Percentiles rank a stretch among this genome's conserved stretches.
phyloP scores from a whole-genome alignment of 2,329 filamentous ascomycete species.

The Penicillium sp. region DNA sequence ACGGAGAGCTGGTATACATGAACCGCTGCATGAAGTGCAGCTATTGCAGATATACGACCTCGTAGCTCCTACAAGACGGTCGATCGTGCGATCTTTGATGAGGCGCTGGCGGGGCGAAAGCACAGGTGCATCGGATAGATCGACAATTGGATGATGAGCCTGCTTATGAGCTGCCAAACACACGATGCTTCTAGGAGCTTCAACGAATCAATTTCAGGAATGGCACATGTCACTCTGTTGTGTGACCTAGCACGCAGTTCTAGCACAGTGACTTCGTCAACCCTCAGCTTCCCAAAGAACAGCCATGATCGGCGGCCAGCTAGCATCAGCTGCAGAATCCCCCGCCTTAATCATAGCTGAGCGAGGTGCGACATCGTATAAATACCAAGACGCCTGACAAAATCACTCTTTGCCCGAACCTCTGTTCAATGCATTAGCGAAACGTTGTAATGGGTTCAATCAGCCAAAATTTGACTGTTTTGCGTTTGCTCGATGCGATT shows the following conservation, averaged over 20 bases:
- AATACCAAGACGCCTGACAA: background rate
- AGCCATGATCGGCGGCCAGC: background rate
- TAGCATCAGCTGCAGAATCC: background rate
- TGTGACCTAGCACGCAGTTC: background rate
- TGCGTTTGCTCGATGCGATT: slow-evolving; percentile 9
- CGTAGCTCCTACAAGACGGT: background rate
- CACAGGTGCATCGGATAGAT: background rate
- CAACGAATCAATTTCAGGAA: background rate
- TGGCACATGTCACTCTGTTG: background rate
- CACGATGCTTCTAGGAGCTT: background rate
- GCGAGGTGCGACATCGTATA: background rate
- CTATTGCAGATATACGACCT: background rate
- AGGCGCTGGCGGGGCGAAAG: background rate
- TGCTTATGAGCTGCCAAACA: background rate
- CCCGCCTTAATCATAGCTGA: background rate
- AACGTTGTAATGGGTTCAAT: slow-evolving; percentile 10
- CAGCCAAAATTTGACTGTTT: background rate
- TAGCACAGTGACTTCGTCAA: background rate
- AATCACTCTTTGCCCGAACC: no score
- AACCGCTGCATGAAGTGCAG: background rate
- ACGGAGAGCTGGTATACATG: background rate
- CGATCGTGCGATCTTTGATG: background rate
- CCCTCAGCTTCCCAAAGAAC: background rate
- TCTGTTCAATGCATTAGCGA: background rate
- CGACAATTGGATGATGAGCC: background rate